A percentile compares a stretch with the other conserved stretches of the same genome.
Conservation (phyloP, 2,329 filamentous ascomycete genomes). For the Fusarium oligoseptatum region DNA sequence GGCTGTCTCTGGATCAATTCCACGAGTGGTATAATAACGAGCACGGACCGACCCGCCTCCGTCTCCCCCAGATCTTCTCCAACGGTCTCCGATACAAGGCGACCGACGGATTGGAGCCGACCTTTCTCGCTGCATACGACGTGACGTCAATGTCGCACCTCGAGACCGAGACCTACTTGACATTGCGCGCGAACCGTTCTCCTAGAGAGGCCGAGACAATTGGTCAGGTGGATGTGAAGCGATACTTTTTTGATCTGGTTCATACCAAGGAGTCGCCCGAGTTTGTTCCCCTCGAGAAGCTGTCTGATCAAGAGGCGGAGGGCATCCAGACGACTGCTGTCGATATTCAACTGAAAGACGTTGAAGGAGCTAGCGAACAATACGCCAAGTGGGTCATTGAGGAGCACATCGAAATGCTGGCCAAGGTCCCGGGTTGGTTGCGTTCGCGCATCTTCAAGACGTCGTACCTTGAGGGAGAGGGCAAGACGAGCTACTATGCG, state of each 20-base stretch:
- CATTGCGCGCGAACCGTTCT: conserved; percentile 70
- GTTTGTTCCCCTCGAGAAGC: conserved; percentile 71
- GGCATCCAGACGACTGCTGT: conserved; percentile 74
- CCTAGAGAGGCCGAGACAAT: conserved; percentile 67
- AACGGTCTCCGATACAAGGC: conserved; percentile 86
- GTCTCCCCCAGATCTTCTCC: conserved; percentile 77
- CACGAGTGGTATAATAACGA: conserved; percentile 97
- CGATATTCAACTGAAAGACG: conserved; percentile 66
- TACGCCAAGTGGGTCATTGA: conserved; percentile 79
- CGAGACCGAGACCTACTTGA: conserved; percentile 77
- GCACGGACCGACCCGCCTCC: conserved; percentile 85
- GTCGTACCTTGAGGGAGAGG: conserved; percentile 69
- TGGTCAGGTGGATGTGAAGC: conserved; percentile 72
- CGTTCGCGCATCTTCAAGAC: conserved; percentile 79
- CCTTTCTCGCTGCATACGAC: conserved; percentile 87
- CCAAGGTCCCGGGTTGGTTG: conserved; percentile 83
- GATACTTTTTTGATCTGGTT: conserved; percentile 78
- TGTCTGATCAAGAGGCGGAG: conserved; percentile 69
- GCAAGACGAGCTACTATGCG: conserved; percentile 68
- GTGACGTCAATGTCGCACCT: conserved; percentile 80
- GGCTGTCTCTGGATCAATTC: conserved; percentile 77
- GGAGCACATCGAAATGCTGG: conserved; percentile 79
- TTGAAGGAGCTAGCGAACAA: conserved; percentile 64
- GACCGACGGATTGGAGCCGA: conserved; percentile 71
- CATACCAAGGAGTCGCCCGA: conserved; percentile 66